These are phyloP conservation scores for Exophiala phaeomuriformis DNA, from an alignment of 2,329 filamentous ascomycete genomes.

Conservation along the genomic window DNA sequence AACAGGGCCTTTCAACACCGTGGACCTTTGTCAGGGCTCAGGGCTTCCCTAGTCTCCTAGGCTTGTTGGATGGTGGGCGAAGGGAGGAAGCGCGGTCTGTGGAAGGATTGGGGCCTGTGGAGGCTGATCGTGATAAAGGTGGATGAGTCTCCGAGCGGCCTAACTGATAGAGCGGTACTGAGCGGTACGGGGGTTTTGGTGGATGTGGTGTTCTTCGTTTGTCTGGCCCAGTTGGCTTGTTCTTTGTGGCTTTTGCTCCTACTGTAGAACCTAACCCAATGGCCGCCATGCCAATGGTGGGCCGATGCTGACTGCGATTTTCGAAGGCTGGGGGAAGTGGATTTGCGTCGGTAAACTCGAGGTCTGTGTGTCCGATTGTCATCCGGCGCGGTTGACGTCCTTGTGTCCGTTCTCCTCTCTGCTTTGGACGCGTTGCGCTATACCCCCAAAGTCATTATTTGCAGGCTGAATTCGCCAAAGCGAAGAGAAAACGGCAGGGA, in stretches of 20 bases:
- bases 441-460: neutral
- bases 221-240: conserved; percentile 9
- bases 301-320: conserved; percentile 7
- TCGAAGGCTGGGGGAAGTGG: conserved; percentile 10
- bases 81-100: neutral
- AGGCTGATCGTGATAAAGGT: conserved; percentile 17
- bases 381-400: neutral
- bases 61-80: neutral
- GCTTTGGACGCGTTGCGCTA: neutral
- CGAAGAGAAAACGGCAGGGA: neutral
- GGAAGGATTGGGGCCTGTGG: conserved; percentile 3
- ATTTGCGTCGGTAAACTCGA: neutral
- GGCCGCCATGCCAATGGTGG: conserved; percentile 1
- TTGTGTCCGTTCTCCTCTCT: neutral
- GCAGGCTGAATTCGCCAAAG: neutral
- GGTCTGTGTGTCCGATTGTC: neutral
- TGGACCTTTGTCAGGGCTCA: neutral
- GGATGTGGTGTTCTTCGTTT: neutral
- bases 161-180: conserved; percentile 7
- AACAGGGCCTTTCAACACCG: neutral
- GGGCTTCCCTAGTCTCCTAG: neutral
- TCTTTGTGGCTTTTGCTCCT: conserved; percentile 7
- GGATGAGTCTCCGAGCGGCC: conserved; percentile 12
- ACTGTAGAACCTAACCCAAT: conserved; percentile 1
- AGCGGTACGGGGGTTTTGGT: conserved; percentile 11